Conservation (phyloP, 2,329 filamentous ascomycete genomes). For the Trichoderma aggressivum region DNA sequence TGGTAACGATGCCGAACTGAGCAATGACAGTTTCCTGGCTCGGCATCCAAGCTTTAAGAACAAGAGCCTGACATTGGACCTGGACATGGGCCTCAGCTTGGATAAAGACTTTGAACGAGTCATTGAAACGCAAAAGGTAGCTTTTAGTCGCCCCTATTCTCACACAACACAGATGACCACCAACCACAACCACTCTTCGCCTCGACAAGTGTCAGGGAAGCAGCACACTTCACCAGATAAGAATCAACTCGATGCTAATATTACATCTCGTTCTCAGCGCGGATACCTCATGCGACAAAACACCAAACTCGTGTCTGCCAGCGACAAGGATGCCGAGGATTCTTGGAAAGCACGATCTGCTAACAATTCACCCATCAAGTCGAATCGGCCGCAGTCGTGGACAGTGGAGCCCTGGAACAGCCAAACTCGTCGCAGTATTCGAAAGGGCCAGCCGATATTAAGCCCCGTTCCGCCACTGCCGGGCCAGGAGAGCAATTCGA, state of each 20-base stretch:
- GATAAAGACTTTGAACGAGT: constrained; percentile 93
- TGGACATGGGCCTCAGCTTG: constrained; percentile 80
- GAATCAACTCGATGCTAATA: constrained; percentile 56
- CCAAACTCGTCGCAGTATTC: constrained; percentile 62
- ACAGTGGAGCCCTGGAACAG: constrained; percentile 97
- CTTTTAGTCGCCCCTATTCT: constrained; percentile 25
- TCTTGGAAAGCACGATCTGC: constrained; percentile 55
- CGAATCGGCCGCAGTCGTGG: constrained; percentile 84
- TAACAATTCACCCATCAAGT: constrained; percentile 68
- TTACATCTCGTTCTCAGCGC: constrained; percentile 68
- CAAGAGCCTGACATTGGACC: constrained; percentile 75
- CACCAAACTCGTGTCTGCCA: constrained; percentile 94
- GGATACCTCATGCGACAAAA: constrained; percentile 99
- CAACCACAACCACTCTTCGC: constrained; percentile 19
- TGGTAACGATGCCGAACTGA: constrained; percentile 36
- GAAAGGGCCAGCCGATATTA: constrained; percentile 47
- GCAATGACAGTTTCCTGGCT: constrained; percentile 47
- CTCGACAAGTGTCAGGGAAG: constrained; percentile 46
- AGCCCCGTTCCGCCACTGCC: constrained; percentile 79
- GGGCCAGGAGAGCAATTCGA: constrained; percentile 78
- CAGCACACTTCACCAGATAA: constrained; percentile 13
- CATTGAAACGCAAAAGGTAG: constrained; percentile 95
- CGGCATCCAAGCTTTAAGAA: constrained; percentile 74
- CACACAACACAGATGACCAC: constrained; percentile 22
- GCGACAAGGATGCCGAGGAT: constrained; percentile 64